These are phyloP conservation scores for Thozetella sp. DNA, from an alignment of 495 filamentous ascomycete species.

Conservation along the genomic window DNA sequence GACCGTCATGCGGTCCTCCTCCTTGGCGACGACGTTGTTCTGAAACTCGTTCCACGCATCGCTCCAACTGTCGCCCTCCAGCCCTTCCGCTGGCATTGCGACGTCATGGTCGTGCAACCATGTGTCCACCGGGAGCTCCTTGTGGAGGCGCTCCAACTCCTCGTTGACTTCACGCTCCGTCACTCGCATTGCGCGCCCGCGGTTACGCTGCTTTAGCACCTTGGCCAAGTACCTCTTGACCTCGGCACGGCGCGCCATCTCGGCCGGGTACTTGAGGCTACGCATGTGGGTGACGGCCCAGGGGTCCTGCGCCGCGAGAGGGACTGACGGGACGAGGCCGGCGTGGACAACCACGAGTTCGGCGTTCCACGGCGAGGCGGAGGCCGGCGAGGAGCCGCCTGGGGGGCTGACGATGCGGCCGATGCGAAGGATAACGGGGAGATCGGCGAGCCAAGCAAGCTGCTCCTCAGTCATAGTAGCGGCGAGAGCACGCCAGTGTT, in stretches of 20 bases:
- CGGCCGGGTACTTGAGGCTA: conserved; percentile 50
- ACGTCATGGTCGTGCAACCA: conserved; percentile 46
- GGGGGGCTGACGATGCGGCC: conserved; percentile 48
- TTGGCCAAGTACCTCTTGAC: neutral
- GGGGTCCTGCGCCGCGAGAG: conserved; percentile 75
- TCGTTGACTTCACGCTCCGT: conserved; percentile 5
- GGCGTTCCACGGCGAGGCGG: conserved; percentile 26
- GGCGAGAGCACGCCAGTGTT: conserved; percentile 29
- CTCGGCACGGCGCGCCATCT: neutral
- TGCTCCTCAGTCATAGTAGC: conserved; percentile 49
- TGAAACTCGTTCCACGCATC: conserved; percentile 54
- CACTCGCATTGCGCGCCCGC: neutral
- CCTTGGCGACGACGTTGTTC: conserved; percentile 14
- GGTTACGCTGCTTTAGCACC: conserved; percentile 3
- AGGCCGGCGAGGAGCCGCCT: neutral
- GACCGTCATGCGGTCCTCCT: conserved; percentile 42
- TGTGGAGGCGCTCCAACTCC: conserved; percentile 6
- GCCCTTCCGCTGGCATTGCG: conserved; percentile 58
- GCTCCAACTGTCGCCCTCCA: conserved; percentile 66
- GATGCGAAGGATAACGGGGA: conserved; percentile 75
- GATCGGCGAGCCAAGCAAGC: conserved; percentile 67
- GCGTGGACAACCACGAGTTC: conserved; percentile 80
- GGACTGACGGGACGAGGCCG: conserved; percentile 75
- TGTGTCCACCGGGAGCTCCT: conserved; percentile 4
- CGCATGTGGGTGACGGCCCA: conserved; percentile 90